A percentile compares a stretch with the other conserved stretches of the same genome.
Evolutionary conservation across 2,329 filamentous ascomycete species (phyloP).

Genomic region (Colletotrichum sp.): DNA sequence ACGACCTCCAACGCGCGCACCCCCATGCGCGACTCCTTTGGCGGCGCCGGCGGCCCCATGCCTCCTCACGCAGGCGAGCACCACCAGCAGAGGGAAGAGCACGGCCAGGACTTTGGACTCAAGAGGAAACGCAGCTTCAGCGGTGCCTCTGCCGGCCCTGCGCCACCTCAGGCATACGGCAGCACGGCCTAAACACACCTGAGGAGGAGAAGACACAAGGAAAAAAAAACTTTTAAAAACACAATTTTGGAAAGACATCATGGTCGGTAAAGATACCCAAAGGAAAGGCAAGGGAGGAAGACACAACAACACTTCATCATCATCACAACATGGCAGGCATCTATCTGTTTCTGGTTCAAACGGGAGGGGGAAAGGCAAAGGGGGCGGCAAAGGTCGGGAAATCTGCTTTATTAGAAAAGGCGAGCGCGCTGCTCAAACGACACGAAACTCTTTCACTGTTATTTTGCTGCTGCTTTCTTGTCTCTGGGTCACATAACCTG

Average conservation of each 20-base stretch:
- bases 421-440: slow-evolving; percentile 20
- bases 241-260: background rate
- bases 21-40: slow-evolving; percentile 51
- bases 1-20: slow-evolving; percentile 38
- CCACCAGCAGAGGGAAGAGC: slow-evolving; percentile 27
- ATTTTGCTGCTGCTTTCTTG: background rate
- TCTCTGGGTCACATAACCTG: background rate
- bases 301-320: background rate
- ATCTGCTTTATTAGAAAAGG: slow-evolving; percentile 2
- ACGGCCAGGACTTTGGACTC: slow-evolving; percentile 30
- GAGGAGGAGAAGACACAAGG: background rate
- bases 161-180: slow-evolving; percentile 24
- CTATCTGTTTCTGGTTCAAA: background rate
- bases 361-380: background rate
- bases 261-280: background rate
- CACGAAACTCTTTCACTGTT: background rate
- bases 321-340: background rate
- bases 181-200: slow-evolving; percentile 11
- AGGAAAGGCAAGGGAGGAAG: background rate
- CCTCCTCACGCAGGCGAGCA: slow-evolving; percentile 4
- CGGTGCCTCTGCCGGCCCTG: background rate
- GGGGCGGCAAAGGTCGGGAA: background rate
- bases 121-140: slow-evolving; percentile 46
- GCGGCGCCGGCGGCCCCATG: slow-evolving; percentile 35
- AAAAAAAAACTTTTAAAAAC: background rate